Evolutionary conservation across 495 filamentous ascomycete species (phyloP), one percentile per base, ranked within the genome.

Genomic region (Cryomyces minteri): DNA sequence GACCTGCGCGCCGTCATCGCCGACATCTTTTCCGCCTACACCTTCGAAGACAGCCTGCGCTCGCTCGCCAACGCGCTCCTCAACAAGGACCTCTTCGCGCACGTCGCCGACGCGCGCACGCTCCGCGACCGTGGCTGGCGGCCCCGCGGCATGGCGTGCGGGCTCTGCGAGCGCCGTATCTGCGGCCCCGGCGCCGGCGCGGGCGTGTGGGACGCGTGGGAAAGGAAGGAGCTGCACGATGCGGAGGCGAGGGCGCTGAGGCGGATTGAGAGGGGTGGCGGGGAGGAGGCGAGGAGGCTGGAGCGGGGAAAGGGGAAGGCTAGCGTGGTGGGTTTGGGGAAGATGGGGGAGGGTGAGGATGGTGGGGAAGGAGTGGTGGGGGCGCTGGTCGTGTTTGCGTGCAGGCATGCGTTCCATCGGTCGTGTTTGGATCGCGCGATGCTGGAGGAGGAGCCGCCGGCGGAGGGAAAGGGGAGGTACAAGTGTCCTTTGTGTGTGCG

Each of bases 11-110:
- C 74, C 38, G 87, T 95, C 1, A 71, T 98, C 4, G 67, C 76
- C 2, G 84, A 84, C 5, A 86, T 98, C 40, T 98, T 98, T 61
- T 79, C 88, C 2, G 88, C 92, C 0, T 96, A 98, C 55, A 77
- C 85, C 0, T 94, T 94, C 58, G 92, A 96, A 58, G 79, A 84
- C 53, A 83, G 81, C 4, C 80, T 98, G 9, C 69, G 96, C 14
- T 68, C 73, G 2, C 75, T 98, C 10, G 84, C 92, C 8, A 88
- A 87, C 59, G 72, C 76, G 12, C 74, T 98, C 48, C 67, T 98
- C 1, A 87, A 94, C 47, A 80, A 87, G 49, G 85, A 93, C 54
- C 69, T 94, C 12, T 98, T 94, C 53, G 74, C 82, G 10, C 80
- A 84, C 51, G 87, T 95, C 37, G 71, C 76, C 34, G 73, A 84